Evolutionary conservation across 2,329 filamentous ascomycete species (phyloP), one percentile per base, ranked within the genome.

Genomic region (Diaporthe citri): DNA sequence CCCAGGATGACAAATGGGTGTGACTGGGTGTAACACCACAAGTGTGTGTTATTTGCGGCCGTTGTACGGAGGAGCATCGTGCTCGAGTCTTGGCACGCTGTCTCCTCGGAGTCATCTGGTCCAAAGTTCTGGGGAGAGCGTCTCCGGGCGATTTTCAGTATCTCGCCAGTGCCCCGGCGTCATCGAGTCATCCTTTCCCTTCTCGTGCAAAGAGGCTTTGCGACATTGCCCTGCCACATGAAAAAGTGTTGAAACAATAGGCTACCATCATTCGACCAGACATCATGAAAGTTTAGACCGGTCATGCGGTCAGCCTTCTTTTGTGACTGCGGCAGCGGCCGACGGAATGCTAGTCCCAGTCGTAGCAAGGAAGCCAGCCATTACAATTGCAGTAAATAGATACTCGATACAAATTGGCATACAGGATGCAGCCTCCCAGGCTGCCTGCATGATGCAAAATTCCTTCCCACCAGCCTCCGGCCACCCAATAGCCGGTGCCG

Each of bases 321-420:
- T 28, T 31, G 36, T 6, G 48, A 36, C 25, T 25, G 64, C 39
- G 57, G 64, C n/a, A 28, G 64, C n/a, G 55, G 48, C 48, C 34
- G 48, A 55, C 46, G 15, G n/a, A 52, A 52, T 69, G 48, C 64
- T 52, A 48, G 46, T 55, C 48, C 64, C 36, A 28, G 48, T 55
- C 15, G 15, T 69, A 48, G 48, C 64, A 52, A 41, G 48, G 46
- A 41, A 69, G 34, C 64, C 64, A 69, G 64, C 48, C 34, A 69
- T 69, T 69, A 69, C 46, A 69, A 69, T 69, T 69, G 64, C 64
- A 67, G 15, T 67, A 52, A n/a, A 25, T 67, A 34, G n/a, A 46
- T 46, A 48, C 48, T 55, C 25, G 34, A 41, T 55, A 69, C 64
- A 69, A 31, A 69, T 28, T 39, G 25, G 48, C n/a, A 55, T n/a